A percentile compares a stretch with the other conserved stretches of the same genome.
Evolutionary conservation across 768 basidiomycete genomes (phyloP).

Genomic region (Leccinum incarnatum): DNA sequence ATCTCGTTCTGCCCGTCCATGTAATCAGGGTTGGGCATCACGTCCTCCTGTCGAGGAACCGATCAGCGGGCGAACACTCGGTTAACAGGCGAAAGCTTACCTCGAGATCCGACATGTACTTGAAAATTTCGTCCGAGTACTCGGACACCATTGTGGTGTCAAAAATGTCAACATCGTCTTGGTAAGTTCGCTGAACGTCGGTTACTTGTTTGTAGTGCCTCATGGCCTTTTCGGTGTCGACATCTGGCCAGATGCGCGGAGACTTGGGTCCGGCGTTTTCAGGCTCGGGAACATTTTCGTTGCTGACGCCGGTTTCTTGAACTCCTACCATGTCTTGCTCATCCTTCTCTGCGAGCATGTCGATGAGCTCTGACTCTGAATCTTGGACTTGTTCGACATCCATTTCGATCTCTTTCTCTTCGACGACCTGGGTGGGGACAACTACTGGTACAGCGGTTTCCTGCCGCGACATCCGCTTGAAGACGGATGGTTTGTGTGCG

Average conservation of each 20-base stretch:
- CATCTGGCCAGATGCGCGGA: slow-evolving; percentile 70
- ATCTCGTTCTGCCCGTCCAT: slow-evolving; percentile 94
- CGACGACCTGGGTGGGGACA: slow-evolving; percentile 38
- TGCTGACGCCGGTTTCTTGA: slow-evolving; percentile 38
- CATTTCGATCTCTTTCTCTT: slow-evolving; percentile 58
- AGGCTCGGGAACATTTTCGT: slow-evolving; percentile 44
- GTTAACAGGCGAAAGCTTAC: slow-evolving; percentile 40
- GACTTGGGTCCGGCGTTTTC: slow-evolving; percentile 38
- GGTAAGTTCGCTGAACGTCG: slow-evolving; percentile 57
- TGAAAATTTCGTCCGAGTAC: slow-evolving; percentile 97
- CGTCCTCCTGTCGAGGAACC: slow-evolving; percentile 52
- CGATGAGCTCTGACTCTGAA: slow-evolving; percentile 39
- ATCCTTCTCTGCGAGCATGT: slow-evolving; percentile 50
- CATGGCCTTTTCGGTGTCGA: slow-evolving; percentile 57
- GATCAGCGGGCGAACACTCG: slow-evolving; percentile 19
- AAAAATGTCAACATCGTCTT: slow-evolving; percentile 70
- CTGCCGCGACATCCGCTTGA: slow-evolving; percentile 42
- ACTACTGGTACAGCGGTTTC: slow-evolving; percentile 43
- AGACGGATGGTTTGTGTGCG: slow-evolving; percentile 31
- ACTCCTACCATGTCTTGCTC: slow-evolving; percentile 64
- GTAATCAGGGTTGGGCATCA: slow-evolving; percentile 91
- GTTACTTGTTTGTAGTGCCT: slow-evolving; percentile 62
- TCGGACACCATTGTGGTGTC: slow-evolving; percentile 95
- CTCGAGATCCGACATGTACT: slow-evolving; percentile 94
- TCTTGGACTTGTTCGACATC: slow-evolving; percentile 47